A percentile compares a stretch with the other conserved stretches of the same genome.
phyloP scores from a whole-genome alignment of 2,329 filamentous ascomycete species.

The Diaporthe sp. region DNA sequence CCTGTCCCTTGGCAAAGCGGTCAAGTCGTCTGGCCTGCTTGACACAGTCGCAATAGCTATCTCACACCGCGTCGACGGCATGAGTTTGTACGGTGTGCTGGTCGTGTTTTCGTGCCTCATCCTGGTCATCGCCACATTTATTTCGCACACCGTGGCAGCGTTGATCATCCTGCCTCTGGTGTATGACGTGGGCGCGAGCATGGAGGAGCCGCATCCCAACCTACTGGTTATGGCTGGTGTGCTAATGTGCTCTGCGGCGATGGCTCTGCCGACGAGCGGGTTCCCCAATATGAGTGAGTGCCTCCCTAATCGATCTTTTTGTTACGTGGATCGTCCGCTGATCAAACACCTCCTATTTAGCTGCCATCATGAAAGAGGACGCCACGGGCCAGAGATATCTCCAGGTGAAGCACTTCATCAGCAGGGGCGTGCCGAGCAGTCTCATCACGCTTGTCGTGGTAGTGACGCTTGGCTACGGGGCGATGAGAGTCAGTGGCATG shows the following conservation, averaged over 20 bases:
- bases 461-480: conserved; percentile 88
- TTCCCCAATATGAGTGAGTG: conserved; percentile 99
- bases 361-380: conserved; percentile 99
- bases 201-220: conserved; percentile 94
- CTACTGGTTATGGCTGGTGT: conserved; percentile 95
- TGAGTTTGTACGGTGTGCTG: conserved; percentile 88
- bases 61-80: conserved; percentile 78
- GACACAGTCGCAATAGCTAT: conserved; percentile 88
- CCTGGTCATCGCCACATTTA: conserved; percentile 95
- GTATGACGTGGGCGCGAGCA: conserved; percentile 83
- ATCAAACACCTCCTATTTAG: conserved; percentile 57
- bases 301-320: neutral
- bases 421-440: conserved; percentile 89
- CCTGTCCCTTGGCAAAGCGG: conserved; percentile 91
- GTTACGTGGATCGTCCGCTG: conserved; percentile 15
- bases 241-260: conserved; percentile 97
- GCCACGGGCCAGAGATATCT: conserved; percentile 93
- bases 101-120: conserved; percentile 89
- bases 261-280: conserved; percentile 94
- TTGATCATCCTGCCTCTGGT: conserved; percentile 95
- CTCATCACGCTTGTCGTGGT: conserved; percentile 86
- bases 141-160: conserved; percentile 96
- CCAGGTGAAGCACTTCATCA: conserved; percentile 93
- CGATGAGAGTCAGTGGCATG: conserved; percentile 78
- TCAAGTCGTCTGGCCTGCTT: conserved; percentile 91